Conservation (phyloP, 2,329 filamentous ascomycete species). For the Hawksworthiomyces lignivorus region DNA sequence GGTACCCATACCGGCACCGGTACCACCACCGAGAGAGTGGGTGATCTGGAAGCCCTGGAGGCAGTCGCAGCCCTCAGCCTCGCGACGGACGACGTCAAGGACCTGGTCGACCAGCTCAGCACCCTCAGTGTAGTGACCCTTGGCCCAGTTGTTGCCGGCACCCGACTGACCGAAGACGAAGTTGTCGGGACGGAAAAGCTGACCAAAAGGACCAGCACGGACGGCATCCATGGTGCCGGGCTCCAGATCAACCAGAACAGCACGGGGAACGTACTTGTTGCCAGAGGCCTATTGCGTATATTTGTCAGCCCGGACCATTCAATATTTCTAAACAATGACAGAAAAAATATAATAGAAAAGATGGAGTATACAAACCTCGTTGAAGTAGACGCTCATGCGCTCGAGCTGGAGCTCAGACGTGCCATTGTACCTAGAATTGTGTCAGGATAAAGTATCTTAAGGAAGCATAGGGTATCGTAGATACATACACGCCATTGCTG, state of each 20-base stretch:
- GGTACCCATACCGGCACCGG: constrained; percentile 99
- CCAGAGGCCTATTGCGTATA: constrained; percentile 74
- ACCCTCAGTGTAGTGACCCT: constrained; percentile 99
- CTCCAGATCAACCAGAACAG: constrained; percentile 98
- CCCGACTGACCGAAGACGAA: constrained; percentile 99
- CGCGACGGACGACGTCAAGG: constrained; percentile 94
- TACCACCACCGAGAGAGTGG: constrained; percentile 99
- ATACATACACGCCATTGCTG: constrained; percentile 83
- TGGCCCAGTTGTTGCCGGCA: constrained; percentile 99
- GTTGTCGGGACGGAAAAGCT: constrained; percentile 99
- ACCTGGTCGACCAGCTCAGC: constrained; percentile 98
- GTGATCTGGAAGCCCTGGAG: constrained; percentile 99
- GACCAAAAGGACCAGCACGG: constrained; percentile 93
- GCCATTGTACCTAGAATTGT: constrained; percentile 81
- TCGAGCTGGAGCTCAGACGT: constrained; percentile 98
- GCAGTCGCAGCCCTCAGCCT: constrained; percentile 98
- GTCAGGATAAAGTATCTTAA: constrained; percentile 1
- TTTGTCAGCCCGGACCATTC: too few species aligned
- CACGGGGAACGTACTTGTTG: constrained; percentile 99
- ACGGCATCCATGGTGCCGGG: constrained; percentile 99
- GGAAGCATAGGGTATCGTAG: constrained; percentile 3
- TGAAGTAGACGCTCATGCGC: constrained; percentile 68
- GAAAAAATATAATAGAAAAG: too few species aligned
- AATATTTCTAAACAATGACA: neutral
- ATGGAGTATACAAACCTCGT: constrained; percentile 51